Evolutionary conservation across 345 rosid species (phyloP), one percentile per base, ranked within the genome.

Genomic region (Bruguiera sexangula): DNA sequence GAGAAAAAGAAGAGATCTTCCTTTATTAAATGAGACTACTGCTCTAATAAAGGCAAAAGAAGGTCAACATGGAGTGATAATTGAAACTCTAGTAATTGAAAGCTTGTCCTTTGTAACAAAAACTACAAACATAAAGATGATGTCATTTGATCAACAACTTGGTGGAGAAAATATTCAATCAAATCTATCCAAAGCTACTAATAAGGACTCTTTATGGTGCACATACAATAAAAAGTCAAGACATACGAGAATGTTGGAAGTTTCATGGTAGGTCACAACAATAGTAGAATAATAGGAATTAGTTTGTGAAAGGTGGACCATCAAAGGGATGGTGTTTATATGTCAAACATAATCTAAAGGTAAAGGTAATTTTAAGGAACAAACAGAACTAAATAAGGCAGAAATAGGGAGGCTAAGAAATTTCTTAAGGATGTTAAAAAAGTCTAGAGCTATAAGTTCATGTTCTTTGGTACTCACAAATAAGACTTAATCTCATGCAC

Each of bases 31-130:
- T 92, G 89, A 71, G 84, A 75, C n/a, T 68, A 69, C 59, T 78
- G 79, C 73, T 73, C 46, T 62, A 79, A 75, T 91, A 68, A 91
- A 97, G 96, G 85, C 91, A 21, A 1, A 34, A 34, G 1, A 34
- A 8, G 8, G 37, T 34, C 8, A 1, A 34, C 0, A 8, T 6
- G 2, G 9, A 34, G 8, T 6, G 37, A 7, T 6, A 0, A 34
- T 6, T 34, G 2, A 34, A 34, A 34, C 8, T 34, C 36, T 5
- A 34, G 0, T 34, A 34, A 34, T 1, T 34, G 36, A 34, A 34
- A 34, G 37, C 37, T 34, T 8, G 1, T 1, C 37, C 37, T 34
- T 34, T 0, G 37, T 34, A 34, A 34, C 8, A 34, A 34, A 7
- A 34, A 34, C 37, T 34, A 1, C 9, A 34, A 34, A 34, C 37